These are phyloP conservation scores for Diplodia sapinea DNA, from an alignment of 2,329 filamentous ascomycete species.

Conservation along the genomic window DNA sequence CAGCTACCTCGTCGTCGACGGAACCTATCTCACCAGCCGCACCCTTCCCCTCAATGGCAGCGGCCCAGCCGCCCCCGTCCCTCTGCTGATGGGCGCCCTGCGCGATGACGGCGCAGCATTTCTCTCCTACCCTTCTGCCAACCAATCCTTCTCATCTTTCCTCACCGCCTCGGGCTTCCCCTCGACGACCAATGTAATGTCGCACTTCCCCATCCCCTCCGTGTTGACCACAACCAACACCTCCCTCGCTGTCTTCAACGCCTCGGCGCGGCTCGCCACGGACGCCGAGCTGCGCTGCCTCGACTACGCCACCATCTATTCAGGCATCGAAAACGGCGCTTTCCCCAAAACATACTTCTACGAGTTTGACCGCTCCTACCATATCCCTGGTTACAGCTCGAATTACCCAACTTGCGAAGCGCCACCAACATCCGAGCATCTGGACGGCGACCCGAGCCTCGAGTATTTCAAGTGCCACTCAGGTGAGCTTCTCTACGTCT, in stretches of 20 bases:
- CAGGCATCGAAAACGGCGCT: constrained; percentile 36
- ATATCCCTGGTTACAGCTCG: constrained; percentile 39
- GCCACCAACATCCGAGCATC: constrained; percentile 37
- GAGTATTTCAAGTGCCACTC: constrained; percentile 42
- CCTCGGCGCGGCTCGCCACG: constrained; percentile 41
- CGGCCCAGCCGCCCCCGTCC: constrained; percentile 34
- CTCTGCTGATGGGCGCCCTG: constrained; percentile 42
- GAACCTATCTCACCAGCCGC: constrained; percentile 39
- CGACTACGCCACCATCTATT: constrained; percentile 40
- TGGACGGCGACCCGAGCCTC: constrained; percentile 38
- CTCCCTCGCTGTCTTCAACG: constrained; percentile 44
- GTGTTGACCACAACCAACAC: constrained; percentile 38
- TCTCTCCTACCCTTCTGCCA: constrained; percentile 37
- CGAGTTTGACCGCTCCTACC: constrained; percentile 44
- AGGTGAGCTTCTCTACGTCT: constrained; percentile 43
- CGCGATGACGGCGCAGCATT: constrained; percentile 44
- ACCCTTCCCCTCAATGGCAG: constrained; percentile 36
- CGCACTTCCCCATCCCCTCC: constrained; percentile 35
- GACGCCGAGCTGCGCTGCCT: constrained; percentile 44
- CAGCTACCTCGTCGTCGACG: constrained; percentile 45
- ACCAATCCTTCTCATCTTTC: constrained; percentile 36
- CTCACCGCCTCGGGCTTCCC: constrained; percentile 36
- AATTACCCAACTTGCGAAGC: constrained; percentile 46
- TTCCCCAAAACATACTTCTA: constrained; percentile 41
- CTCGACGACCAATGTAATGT: constrained; percentile 32